Base-by-base conservation (phyloP, 2,329 filamentous ascomycete genomes). In the Chaetomiaceae sp. region DNA sequence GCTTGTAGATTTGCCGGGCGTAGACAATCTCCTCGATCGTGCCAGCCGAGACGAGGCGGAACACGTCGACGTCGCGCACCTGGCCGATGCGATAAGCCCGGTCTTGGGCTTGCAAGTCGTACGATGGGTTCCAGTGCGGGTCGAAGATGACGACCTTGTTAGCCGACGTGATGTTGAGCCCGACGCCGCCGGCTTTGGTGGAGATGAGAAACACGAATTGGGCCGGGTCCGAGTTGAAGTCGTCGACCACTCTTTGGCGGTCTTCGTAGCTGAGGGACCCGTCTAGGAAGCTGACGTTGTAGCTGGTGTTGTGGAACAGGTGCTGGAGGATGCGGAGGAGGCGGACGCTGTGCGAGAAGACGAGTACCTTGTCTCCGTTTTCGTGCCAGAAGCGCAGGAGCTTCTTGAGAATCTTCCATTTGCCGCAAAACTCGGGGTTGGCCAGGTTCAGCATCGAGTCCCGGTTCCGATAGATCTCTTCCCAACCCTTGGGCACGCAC, bases 71-170 rank as follows among this genome's bases (percentile, higher is more conserved):
- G 63, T 97, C 89, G 17, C 93, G 79, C 0, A 81, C 83, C 68
- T 99, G 93, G 0, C 93, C 93, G 56, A 99, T 97, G 45, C 93
- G 85, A 65, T 99, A 97, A 2, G 93, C 93, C 45, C 93, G 83
- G 64, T 99, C 93, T 68, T 99, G 93, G 0, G 93, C 93, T 67
- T 99, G 93, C 0, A 97, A 77, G 62, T 99, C 93, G 59, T 93
- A 92, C 2, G 89, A 82, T 0, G 93, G 93, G 59, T 99, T 99
- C 93, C 93, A 99, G 62, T 97, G 93, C 0, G 93, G 93, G 65
- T 97, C 93, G 42, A 97, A 84, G 31, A 99, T 89, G 35, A 99
- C 92, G 0, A 99, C 93, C 69, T 97, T 97, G 70, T 99, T 99
- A 1, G 93, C 93, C 2, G 89, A 93, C 0, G 92, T 96, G 64